These are phyloP conservation scores for Boletus tylopilopsis DNA, from an alignment of 768 basidiomycete genomes.

Conservation along the genomic window DNA sequence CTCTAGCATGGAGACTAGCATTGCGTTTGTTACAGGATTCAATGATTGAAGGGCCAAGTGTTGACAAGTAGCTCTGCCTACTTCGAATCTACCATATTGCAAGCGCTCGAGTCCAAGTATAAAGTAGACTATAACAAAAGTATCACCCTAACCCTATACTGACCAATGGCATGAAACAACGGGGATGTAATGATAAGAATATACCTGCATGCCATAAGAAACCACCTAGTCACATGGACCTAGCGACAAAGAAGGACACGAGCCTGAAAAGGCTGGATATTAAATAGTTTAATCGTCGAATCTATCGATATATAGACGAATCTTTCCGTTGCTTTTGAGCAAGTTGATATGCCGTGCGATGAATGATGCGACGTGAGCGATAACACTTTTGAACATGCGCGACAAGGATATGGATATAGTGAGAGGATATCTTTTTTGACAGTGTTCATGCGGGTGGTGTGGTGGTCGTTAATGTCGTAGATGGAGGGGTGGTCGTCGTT, in stretches of 20 bases:
- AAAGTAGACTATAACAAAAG: slow-evolving; percentile 24
- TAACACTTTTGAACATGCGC: slow-evolving; percentile 9
- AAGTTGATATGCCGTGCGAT: slow-evolving; percentile 9
- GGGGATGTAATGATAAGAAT: slow-evolving; percentile 2
- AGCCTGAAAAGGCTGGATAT: slow-evolving; percentile 16
- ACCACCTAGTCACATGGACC: slow-evolving; percentile 11
- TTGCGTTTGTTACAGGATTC: background rate
- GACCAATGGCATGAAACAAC: slow-evolving; percentile 9
- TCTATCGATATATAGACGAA: slow-evolving; percentile 23
- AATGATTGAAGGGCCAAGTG: background rate
- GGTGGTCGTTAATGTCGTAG: slow-evolving; percentile 21
- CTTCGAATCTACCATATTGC: slow-evolving; percentile 1
- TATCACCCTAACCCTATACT: slow-evolving; percentile 9
- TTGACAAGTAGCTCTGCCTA: slow-evolving; percentile 1
- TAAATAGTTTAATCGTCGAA: slow-evolving; percentile 20
- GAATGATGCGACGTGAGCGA: slow-evolving; percentile 3
- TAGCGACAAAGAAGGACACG: slow-evolving; percentile 9
- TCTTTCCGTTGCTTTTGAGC: slow-evolving; percentile 16
- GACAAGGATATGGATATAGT: slow-evolving; percentile 5
- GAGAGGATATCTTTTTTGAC: slow-evolving; percentile 2
- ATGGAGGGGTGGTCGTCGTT: slow-evolving; percentile 11
- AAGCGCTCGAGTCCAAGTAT: slow-evolving; percentile 13
- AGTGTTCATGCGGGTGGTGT: slow-evolving; percentile 19
- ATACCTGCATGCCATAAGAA: slow-evolving; percentile 15
- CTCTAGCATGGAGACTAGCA: background rate